Conservation (phyloP, 305 asterid species). For the Solanum hybrid region DNA sequence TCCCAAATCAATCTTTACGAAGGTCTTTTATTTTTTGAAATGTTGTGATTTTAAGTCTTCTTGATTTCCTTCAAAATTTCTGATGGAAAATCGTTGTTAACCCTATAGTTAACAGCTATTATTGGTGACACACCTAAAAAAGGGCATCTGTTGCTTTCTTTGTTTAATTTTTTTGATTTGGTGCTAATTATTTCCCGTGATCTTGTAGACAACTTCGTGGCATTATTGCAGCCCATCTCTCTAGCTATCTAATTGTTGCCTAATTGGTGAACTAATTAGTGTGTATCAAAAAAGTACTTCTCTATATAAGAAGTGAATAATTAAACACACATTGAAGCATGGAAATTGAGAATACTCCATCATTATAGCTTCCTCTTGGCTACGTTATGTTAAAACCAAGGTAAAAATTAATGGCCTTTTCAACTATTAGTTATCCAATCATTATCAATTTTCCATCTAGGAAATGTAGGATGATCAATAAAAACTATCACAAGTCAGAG, state of each 20-base stretch:
- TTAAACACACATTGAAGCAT: not conserved
- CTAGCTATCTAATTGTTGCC: not conserved
- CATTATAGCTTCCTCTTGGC: not conserved
- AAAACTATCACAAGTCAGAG: not conserved
- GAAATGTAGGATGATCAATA: not conserved
- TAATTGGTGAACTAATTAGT: not conserved
- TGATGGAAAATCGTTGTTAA: not conserved
- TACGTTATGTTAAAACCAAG: not conserved
- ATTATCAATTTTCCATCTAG: not conserved
- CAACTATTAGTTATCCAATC: not conserved
- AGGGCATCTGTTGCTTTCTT: not conserved
- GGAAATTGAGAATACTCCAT: not conserved
- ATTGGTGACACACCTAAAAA: not conserved
- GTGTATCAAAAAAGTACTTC: not conserved
- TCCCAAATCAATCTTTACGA: not conserved
- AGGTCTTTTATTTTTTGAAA: not conserved
- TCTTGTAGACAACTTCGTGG: not conserved
- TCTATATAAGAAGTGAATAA: not conserved
- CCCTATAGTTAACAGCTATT: not conserved
- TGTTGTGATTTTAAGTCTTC: not conserved
- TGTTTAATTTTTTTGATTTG: not conserved
- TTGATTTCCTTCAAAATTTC: not conserved
- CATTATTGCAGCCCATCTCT: not conserved
- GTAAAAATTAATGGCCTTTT: not conserved
- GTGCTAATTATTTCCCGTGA: not conserved